Base-by-base conservation (phyloP, 2,329 filamentous ascomycete species). In the Mariannaea sp. region DNA sequence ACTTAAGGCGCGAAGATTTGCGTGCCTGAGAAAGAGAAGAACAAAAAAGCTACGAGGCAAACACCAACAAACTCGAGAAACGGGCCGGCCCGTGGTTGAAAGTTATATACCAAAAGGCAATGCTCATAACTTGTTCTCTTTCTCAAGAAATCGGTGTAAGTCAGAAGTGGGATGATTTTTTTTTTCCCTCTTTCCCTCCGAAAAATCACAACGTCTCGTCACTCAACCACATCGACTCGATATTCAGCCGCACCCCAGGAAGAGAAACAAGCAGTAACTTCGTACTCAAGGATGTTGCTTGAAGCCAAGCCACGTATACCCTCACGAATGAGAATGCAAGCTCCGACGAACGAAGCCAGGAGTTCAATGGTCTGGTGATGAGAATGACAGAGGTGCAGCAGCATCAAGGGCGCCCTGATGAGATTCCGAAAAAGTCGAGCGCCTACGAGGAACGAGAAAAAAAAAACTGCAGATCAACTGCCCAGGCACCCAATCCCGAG, bases 341-440 rank as follows among this genome's bases (percentile, higher is more conserved):
- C 47, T 27, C 44, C 16, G 27, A 33, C 42, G 63, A 56, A 44
- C 13, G 40, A 32, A 49, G 62, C 64, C 61, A 64, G 5, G 62
- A 63, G 47, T 32, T 52, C 52, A 54, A 65, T 56, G 55, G 64
- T 55, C 55, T 48, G 58, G 64, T 66, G 64, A 66, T 58, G 54
- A 44, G 29, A 43, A 41, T 42, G 55, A 55, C 54, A 56, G 39
- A 36, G 49, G 46, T 66, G 64, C 64, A 66, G 62, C 55, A 51
- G 42, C 22, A 24, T n/a, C n/a, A n/a, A 5, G 22, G 22, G 22
- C 8, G 22, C 22, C 8, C 41, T 58, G 42, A 56, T 61, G 55
- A 27, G 42, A 55, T 54, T 51, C 36, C 22, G 22, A 24, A 24
- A 8, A 8, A 8, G 5, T 24, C 22, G 22, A 67, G 64, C 65